These are phyloP conservation scores for Yamadazyma akitaensis DNA, from an alignment of 805 yeast species.

Conservation along the genomic window DNA sequence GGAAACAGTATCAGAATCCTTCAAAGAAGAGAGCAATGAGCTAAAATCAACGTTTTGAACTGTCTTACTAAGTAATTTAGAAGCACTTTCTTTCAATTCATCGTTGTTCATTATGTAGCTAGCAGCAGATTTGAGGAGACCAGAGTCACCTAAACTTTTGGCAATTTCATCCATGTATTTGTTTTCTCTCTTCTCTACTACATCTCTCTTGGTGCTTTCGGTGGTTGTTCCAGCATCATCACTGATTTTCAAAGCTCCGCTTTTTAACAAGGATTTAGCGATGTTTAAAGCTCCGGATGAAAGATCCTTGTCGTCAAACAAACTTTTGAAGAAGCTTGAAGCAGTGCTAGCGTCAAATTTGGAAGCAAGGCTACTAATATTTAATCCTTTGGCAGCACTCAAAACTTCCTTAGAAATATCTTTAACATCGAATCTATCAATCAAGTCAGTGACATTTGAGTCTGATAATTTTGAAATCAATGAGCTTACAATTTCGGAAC, in stretches of 20 bases:
- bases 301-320: constrained; percentile 17
- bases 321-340: constrained; percentile 15
- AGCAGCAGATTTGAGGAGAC: constrained; percentile 20
- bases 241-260: constrained; percentile 11
- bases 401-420: constrained; percentile 8
- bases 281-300: constrained; percentile 12
- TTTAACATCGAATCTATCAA: constrained; percentile 8
- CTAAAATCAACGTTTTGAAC: constrained; percentile 21
- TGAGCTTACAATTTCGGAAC: constrained; percentile 1
- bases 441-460: constrained; percentile 8
- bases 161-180: constrained; percentile 18
- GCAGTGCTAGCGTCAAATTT: constrained; percentile 9
- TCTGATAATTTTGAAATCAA: constrained; percentile 10
- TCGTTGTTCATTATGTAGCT: constrained; percentile 22
- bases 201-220: constrained; percentile 11
- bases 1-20: constrained; percentile 23
- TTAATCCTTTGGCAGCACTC: constrained; percentile 1
- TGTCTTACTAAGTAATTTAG: constrained; percentile 19
- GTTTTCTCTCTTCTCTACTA: constrained; percentile 14
- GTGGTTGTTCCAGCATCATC: neutral
- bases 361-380: constrained; percentile 7
- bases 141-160: constrained; percentile 21
- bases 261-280: constrained; percentile 17
- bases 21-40: constrained; percentile 20
- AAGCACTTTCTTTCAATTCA: constrained; percentile 17